Base-by-base conservation (phyloP, 108 stramenopile genomes). In the Nitzschia inconspicua region DNA sequence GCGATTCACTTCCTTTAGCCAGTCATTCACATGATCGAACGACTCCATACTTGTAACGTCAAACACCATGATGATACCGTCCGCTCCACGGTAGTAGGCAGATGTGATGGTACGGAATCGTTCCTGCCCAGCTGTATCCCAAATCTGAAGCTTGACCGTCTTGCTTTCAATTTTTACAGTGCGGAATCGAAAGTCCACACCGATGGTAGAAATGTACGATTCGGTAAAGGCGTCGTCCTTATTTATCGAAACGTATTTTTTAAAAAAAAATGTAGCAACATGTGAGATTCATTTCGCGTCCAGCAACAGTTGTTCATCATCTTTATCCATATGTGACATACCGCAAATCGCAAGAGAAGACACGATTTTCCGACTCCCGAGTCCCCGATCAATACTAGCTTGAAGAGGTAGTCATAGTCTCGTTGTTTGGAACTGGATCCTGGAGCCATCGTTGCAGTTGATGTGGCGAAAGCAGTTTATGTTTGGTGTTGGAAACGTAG, bases 81-180 rank as follows among this genome's bases (percentile, higher is more conserved):
- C 95, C 86, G 97, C 61, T 88, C 65, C 88, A 42, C 83, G 82
- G 66, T 96, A 96, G 69, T 97, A 97, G 7, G 98, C 97, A 11
- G 89, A 94, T 29, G 98, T 98, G 71, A 99, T 99, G 6, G 97
- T 97, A 47, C 98, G 91, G 76, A 98, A 99, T 31, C 97, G 88
- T 68, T 98, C 97, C 58, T 98, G 97, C 13, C 97, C 97, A 14
- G 97, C 97, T 9, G 96, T 98, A 71, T 98, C 97, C 97, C 97
- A 98, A 65, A 98, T 98, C 50, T 98, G 98, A 16, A 96, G 78
- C 71, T 98, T 97, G 60, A 95, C 91, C n/a, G 88, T 91, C 81
- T 96, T 96, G 47, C 83, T 92, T 41, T 98, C 94, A 34, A 98
- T 85, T 60, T 96, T 96, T n/a, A 97, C 94, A 5, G 96, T 97